These are phyloP conservation scores for Populus tremula DNA, from an alignment of 345 rosid genomes.

Conservation along the genomic window DNA sequence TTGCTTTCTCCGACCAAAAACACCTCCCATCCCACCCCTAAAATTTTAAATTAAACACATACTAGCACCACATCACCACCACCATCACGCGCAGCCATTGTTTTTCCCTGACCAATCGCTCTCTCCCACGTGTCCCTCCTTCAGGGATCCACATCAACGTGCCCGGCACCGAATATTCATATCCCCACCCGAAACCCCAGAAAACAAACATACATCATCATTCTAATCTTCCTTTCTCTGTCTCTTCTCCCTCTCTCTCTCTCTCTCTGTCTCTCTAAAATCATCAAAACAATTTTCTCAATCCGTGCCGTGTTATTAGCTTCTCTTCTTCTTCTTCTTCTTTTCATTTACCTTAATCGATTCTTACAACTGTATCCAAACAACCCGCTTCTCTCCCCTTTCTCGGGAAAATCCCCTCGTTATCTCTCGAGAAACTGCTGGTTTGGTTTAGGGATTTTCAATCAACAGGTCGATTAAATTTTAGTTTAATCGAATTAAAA, in stretches of 20 bases:
- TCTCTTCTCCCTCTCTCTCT: not conserved
- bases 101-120: not conserved
- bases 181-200: not conserved
- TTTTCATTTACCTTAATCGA: not conserved
- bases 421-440: slow-evolving; percentile 4
- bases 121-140: not conserved
- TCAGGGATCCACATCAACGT: slow-evolving; percentile 1
- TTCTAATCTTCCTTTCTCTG: not conserved
- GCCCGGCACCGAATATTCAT: slow-evolving; percentile 2
- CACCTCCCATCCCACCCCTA: not conserved
- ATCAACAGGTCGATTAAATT: not conserved
- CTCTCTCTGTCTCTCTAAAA: not conserved
- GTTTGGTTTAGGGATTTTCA: not conserved
- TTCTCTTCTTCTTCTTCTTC: not conserved
- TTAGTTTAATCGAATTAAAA: not conserved
- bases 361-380: not conserved
- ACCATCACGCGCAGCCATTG: not conserved
- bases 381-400: not conserved
- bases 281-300: not conserved
- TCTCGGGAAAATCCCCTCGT: not conserved
- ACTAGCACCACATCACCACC: not conserved
- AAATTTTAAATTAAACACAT: not conserved
- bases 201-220: not conserved
- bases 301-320: not conserved
- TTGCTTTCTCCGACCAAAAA: not conserved